Conservation (phyloP, 805 yeast genomes). For the Lipomyces spencermartinsiae region DNA sequence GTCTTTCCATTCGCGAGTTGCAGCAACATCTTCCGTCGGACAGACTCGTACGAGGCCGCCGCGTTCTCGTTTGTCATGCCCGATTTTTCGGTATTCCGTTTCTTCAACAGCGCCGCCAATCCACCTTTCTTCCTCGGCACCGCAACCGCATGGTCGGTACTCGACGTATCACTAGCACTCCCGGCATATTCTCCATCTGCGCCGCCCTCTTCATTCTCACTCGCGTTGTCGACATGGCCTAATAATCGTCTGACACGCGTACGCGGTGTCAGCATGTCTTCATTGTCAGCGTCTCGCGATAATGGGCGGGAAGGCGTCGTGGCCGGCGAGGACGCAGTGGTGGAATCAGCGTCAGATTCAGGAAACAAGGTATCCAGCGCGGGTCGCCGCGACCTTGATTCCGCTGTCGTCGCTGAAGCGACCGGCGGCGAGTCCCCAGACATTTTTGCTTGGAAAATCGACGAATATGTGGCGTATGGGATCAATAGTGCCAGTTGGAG, state of each 20-base stretch:
- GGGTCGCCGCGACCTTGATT: background rate
- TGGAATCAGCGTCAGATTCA: background rate
- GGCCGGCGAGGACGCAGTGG: background rate
- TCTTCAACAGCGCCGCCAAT: slow-evolving; percentile 4
- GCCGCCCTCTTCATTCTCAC: background rate
- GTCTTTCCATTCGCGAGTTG: slow-evolving; percentile 3
- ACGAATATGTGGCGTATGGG: too few relatives aligned
- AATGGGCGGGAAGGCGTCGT: background rate
- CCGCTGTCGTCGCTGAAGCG: too few relatives aligned
- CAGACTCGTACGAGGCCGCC: background rate
- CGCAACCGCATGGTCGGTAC: slow-evolving; percentile 5
- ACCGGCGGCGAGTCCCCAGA: too few relatives aligned
- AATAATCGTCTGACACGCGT: slow-evolving; percentile 5
- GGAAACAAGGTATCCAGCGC: background rate
- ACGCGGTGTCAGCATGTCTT: slow-evolving; percentile 7
- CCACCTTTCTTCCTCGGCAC: slow-evolving; percentile 10
- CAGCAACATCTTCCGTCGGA: slow-evolving; percentile 7
- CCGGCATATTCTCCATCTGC: background rate
- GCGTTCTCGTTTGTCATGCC: background rate
- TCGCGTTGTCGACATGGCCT: background rate
- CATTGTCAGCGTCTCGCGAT: background rate
- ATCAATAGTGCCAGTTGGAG: too few relatives aligned
- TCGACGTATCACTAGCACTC: slow-evolving; percentile 2
- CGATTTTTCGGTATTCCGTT: background rate
- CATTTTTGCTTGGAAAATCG: too few relatives aligned